A percentile compares a stretch with the other conserved stretches of the same genome.
Conservation (phyloP, 257 asterid species). For the Salvia miltiorrhiza region DNA sequence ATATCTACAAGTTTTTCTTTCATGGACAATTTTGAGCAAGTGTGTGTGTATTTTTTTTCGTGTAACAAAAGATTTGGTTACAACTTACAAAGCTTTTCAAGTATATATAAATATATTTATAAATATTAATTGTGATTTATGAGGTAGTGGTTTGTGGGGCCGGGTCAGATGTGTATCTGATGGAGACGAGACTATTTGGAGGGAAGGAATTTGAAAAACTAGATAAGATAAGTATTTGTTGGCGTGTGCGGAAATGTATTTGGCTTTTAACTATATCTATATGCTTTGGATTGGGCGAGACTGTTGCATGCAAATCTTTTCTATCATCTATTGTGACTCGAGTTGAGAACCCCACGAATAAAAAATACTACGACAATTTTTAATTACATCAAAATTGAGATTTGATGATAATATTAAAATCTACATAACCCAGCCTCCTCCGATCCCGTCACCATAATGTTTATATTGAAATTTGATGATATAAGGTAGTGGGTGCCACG, state of each 20-base stretch:
- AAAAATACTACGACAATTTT: not conserved
- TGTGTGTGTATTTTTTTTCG: not conserved
- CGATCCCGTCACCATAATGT: too few species aligned
- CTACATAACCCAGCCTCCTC: too few species aligned
- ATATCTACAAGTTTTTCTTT: not conserved
- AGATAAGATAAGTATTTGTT: not conserved
- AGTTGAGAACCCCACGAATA: not conserved
- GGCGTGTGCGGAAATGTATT: not conserved
- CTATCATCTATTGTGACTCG: not conserved
- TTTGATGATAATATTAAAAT: too few species aligned
- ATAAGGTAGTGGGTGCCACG: too few species aligned
- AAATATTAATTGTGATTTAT: not conserved
- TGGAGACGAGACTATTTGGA: slow-evolving; percentile 22
- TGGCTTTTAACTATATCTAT: too few species aligned
- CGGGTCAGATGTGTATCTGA: not conserved
- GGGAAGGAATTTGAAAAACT: slow-evolving; percentile 23
- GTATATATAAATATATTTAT: not conserved
- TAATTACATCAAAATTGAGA: too few species aligned
- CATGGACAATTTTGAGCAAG: not conserved
- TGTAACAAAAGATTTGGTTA: not conserved
- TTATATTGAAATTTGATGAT: too few species aligned
- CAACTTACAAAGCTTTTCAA: too few species aligned
- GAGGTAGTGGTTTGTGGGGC: slow-evolving; percentile 19
- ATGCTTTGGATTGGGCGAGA: not conserved
- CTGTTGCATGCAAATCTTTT: not conserved